Evolutionary conservation across 306 rosid species (phyloP).

Genomic region (Vicia sativa): DNA sequence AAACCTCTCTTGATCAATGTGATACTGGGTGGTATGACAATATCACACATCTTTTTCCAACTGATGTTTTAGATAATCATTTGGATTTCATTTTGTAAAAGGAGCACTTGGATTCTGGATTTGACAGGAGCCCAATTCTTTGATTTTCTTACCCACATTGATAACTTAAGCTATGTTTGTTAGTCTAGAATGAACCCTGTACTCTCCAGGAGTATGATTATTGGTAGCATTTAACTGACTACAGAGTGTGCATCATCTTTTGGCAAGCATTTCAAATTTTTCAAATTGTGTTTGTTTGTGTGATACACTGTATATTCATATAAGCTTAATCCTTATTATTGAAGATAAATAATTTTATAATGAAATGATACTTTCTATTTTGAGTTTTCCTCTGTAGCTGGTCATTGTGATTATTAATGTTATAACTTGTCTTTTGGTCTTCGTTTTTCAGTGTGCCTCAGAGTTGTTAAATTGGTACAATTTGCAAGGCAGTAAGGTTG

Average conservation of each 20-base stretch:
- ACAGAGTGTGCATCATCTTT: neutral
- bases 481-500: constrained; percentile 48
- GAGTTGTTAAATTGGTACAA: constrained; percentile 50
- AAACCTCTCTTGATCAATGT: too few relatives aligned
- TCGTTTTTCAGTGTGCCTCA: constrained; percentile 57
- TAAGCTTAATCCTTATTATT: neutral
- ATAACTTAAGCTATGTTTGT: neutral
- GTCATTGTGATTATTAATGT: neutral
- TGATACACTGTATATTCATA: neutral
- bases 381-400: constrained; percentile 2
- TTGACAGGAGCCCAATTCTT: neutral
- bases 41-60: neutral
- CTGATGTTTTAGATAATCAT: neutral
- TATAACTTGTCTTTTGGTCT: constrained; percentile 25
- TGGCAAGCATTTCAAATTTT: neutral
- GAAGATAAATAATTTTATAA: neutral
- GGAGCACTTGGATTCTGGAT: neutral
- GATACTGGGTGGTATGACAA: neutral
- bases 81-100: neutral
- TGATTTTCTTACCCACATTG: neutral
- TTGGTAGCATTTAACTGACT: neutral
- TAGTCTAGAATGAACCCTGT: neutral
- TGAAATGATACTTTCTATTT: neutral
- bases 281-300: neutral
- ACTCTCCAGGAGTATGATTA: neutral